Conservation (phyloP, 371 early-diverging fungal species). For the Lichtheimia corymbifera region DNA sequence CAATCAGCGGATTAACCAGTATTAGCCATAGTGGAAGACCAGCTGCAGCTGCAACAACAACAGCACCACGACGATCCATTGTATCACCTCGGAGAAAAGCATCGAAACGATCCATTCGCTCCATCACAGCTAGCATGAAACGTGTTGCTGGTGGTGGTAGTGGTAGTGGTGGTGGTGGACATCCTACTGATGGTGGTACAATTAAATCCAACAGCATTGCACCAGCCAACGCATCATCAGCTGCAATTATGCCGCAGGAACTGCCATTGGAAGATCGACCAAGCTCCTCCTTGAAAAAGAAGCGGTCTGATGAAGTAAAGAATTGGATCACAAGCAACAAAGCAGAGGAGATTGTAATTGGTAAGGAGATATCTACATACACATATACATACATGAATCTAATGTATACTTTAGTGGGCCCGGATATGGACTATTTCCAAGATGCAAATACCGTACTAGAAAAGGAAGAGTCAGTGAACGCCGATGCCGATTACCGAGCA, state of each 20-base stretch:
- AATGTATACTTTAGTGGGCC: constrained; percentile 1
- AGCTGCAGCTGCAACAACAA: not conserved
- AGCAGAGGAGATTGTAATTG: not conserved
- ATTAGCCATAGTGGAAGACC: constrained; percentile 31
- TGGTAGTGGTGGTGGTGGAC: not conserved
- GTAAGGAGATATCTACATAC: not conserved
- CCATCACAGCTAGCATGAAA: constrained; percentile 7
- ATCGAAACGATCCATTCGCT: constrained; percentile 16
- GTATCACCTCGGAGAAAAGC: constrained; percentile 7
- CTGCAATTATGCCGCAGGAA: constrained; percentile 17
- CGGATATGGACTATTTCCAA: constrained; percentile 40
- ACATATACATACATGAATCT: too few species aligned
- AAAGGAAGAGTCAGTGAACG: constrained; percentile 13
- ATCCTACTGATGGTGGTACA: not conserved
- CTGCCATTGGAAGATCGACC: constrained; percentile 26
- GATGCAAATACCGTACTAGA: constrained; percentile 23
- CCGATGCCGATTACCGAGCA: constrained; percentile 2
- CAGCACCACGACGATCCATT: not conserved
- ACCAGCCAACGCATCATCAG: constrained; percentile 17
- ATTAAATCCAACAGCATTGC: constrained; percentile 22
- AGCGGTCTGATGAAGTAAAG: constrained; percentile 44
- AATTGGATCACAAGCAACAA: constrained; percentile 38
- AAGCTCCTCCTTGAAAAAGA: constrained; percentile 30
- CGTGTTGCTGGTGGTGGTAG: not conserved
- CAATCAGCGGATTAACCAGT: constrained; percentile 45